A percentile compares a stretch with the other conserved stretches of the same genome.
phyloP scores from a whole-genome alignment of 1,284 basidiomycete genomes.

The Tranzscheliella williamsii region DNA sequence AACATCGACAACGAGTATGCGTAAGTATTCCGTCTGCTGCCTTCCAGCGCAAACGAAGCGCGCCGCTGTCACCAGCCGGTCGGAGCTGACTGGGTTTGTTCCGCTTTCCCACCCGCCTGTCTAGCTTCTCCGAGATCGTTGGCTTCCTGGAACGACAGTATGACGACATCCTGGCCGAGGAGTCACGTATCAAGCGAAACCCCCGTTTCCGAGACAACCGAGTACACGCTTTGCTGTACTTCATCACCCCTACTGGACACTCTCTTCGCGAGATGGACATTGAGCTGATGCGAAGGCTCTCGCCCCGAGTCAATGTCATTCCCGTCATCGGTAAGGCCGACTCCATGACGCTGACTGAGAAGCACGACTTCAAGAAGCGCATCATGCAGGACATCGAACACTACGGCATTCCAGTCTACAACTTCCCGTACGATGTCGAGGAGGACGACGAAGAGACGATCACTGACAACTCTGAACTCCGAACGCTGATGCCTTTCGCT shows the following conservation, averaged over 20 bases:
- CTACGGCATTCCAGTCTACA: constrained; percentile 98
- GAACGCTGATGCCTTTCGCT: constrained; percentile 74
- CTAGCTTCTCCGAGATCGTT: constrained; percentile 75
- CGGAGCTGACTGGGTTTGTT: too few relatives aligned
- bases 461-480: constrained; percentile 76
- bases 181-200: constrained; percentile 99
- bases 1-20: constrained; percentile 98
- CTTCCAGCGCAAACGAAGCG: too few relatives aligned
- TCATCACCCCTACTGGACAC: constrained; percentile 91
- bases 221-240: constrained; percentile 90
- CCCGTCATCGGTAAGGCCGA: constrained; percentile 98
- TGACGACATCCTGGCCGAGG: constrained; percentile 97
- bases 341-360: constrained; percentile 71
- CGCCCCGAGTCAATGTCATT: constrained; percentile 83
- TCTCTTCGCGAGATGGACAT: constrained; percentile 97
- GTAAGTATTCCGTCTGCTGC: constrained; percentile 67
- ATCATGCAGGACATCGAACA: constrained; percentile 99
- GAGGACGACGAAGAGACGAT: constrained; percentile 99
- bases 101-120: too few relatives aligned
- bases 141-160: constrained; percentile 98
- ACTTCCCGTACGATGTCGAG: constrained; percentile 98
- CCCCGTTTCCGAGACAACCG: constrained; percentile 95
- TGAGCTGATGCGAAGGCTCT: constrained; percentile 63
- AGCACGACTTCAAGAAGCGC: constrained; percentile 89
- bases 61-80: too few relatives aligned